Base-by-base conservation (phyloP, 2,329 filamentous ascomycete genomes). In the Colletotrichum sp. region DNA sequence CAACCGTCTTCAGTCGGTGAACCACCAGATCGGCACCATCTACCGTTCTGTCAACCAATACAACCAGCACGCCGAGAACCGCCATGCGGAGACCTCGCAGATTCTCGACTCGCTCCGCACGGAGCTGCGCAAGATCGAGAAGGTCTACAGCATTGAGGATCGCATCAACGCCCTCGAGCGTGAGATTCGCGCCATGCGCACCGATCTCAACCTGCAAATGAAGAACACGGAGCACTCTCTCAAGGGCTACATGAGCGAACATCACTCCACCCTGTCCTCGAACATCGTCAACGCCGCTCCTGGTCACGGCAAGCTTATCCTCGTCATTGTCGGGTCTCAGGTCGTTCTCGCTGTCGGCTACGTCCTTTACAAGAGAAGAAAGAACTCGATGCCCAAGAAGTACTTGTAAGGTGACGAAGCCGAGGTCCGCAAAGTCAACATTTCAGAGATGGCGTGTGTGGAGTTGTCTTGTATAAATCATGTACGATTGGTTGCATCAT, bases 301-400 rank as follows among this genome's bases (percentile, higher is more conserved):
- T 1, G 86, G 88, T 34, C 89, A 92, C 82, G 85, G 86, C 21
- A 87, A 84, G 78, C 84, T 92, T 79, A 90, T 98, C 78, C 90
- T 93, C 80, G 87, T 96, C 76, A 90, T 98, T 75, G 88, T 98
- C 72, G 92, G 90, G 21, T 92, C 95, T 78, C 96, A 98, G 86
- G 82, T 95, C 65, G 83, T 95, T 79, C 87, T 98, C 36, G 91
- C 92, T 1, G 92, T 85, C 3, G 90, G 89, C 1, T 98, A 96
- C 82, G 84, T 95, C 49, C 83, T 93, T 75, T 98, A 98, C 86
- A 98, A 98, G 90, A 91, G 92, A 80, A 93, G 94, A 82, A 92
- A 93, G 85, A 89, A 91, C 52, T 92, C 89, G 78, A 92, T 92
- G 84, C 95, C 95, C n/a, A 98, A 98, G 90, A 98, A 98, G 87